phyloP scores from a whole-genome alignment of 164 flowering plant species.

The Annona cherimola region DNA sequence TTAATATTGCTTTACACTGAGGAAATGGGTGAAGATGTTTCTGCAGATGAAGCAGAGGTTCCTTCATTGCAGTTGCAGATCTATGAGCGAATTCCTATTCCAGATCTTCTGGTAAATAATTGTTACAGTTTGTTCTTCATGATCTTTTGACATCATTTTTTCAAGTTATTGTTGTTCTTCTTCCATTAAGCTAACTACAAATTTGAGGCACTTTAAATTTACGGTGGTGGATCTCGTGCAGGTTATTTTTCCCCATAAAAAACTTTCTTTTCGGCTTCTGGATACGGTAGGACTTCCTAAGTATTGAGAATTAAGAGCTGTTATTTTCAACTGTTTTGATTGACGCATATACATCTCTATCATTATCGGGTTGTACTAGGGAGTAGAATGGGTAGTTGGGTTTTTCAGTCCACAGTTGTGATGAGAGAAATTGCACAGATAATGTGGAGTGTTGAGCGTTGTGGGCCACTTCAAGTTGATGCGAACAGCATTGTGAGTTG shows the following conservation, averaged over 20 bases:
- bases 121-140: not conserved
- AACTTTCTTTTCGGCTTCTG: constrained; percentile 87
- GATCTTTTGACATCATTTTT: not conserved
- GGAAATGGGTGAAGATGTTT: constrained; percentile 29
- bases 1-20: constrained; percentile 78
- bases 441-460: not conserved
- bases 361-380: not conserved
- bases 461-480: not conserved
- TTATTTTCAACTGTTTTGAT: not conserved
- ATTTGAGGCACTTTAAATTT: not conserved
- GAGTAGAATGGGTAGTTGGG: not conserved
- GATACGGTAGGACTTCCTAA: constrained; percentile 62
- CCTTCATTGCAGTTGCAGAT: constrained; percentile 76
- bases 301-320: not conserved
- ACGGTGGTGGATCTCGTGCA: constrained; percentile 26
- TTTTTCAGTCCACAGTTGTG: not conserved
- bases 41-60: constrained; percentile 25
- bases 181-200: not conserved
- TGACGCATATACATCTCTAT: not conserved
- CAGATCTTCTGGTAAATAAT: constrained; percentile 78
- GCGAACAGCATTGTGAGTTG: not conserved
- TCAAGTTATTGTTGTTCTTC: constrained; percentile 1
- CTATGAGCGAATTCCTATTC: constrained; percentile 87
- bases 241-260: constrained; percentile 97
- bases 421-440: no score